Conservation (phyloP, 495 filamentous ascomycete genomes). For the Xylaria castorea region DNA sequence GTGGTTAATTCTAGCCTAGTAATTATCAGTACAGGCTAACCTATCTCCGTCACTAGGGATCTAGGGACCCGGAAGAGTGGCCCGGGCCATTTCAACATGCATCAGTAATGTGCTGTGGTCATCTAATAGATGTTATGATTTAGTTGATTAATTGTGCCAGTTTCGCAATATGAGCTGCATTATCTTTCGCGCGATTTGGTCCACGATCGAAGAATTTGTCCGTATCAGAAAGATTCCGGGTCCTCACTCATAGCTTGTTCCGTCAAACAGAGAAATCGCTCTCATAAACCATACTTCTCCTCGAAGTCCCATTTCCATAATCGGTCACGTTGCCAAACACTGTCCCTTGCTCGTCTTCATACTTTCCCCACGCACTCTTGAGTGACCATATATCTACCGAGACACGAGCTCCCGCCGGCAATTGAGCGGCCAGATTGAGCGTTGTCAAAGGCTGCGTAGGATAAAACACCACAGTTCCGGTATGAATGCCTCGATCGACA, state of each 20-base stretch:
- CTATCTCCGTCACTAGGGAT: too few relatives aligned
- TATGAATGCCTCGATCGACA: conserved; percentile 51
- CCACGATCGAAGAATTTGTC: too few relatives aligned
- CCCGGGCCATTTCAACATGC: too few relatives aligned
- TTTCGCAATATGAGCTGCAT: too few relatives aligned
- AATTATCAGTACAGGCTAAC: too few relatives aligned
- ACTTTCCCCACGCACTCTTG: conserved; percentile 47
- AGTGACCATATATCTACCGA: conserved; percentile 51
- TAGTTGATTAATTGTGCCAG: too few relatives aligned
- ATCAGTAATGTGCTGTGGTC: too few relatives aligned
- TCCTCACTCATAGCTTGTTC: not conserved
- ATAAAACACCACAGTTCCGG: conserved; percentile 55
- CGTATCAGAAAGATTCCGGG: too few relatives aligned
- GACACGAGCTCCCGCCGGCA: conserved; percentile 47
- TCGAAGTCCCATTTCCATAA: not conserved
- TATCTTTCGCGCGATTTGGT: too few relatives aligned
- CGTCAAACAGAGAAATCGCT: not conserved
- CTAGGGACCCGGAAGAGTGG: too few relatives aligned
- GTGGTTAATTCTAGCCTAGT: too few relatives aligned
- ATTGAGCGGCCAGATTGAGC: conserved; percentile 43
- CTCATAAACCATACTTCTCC: conserved; percentile 9
- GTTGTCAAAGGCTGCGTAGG: conserved; percentile 49
- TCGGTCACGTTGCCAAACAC: conserved; percentile 23
- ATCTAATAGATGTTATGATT: too few relatives aligned
- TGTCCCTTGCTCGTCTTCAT: conserved; percentile 33